Evolutionary conservation across 768 basidiomycete species (phyloP), one percentile per base, ranked within the genome.

Genomic region (Suillus placidus): DNA sequence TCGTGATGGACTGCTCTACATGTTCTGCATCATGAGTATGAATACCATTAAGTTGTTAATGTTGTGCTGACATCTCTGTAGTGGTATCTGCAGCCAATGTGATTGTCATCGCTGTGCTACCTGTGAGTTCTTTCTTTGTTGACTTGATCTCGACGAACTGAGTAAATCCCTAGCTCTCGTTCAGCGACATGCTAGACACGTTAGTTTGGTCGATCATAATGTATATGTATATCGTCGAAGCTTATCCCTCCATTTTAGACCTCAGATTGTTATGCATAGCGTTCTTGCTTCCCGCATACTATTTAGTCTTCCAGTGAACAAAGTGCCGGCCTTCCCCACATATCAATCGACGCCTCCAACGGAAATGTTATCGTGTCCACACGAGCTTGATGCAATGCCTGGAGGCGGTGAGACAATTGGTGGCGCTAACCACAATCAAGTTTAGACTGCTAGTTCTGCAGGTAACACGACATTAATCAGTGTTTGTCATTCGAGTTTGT

Each of bases 201-300:
- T 55, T 7, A 55, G 54, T 55, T 32, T 34, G 54, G 32, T 55
- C 32, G 10, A 54, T 6, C 10, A 54, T 34, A 18, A 34, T n/a
- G 32, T 34, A 52, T 1, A 52, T 18, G 18, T 20, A 32, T 54
- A 32, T 54, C 32, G 18, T 12, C 5, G 10, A 54, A 34, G 18
- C 26, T 20, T 18, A 61, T 61, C 8, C 14, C 51, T 26, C n/a
- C 12, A 30, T 30, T 26, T n/a, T 37, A 64, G 63, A 32, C 56
- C 37, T 26, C 63, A 64, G 23, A 43, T 64, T 14, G 63, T 64
- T 32, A 3, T 20, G 20, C 63, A 64, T 9, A 64, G 54, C 38
- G 63, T 64, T 54, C 52, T 64, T 23, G 63, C 63, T 40, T 64
- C 63, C 13, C 63, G 63, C 14, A 64, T 58, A 18, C 23, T 64